Base-by-base conservation (phyloP, 2,329 filamentous ascomycete genomes). In the Cordyceps cateniannulata region DNA sequence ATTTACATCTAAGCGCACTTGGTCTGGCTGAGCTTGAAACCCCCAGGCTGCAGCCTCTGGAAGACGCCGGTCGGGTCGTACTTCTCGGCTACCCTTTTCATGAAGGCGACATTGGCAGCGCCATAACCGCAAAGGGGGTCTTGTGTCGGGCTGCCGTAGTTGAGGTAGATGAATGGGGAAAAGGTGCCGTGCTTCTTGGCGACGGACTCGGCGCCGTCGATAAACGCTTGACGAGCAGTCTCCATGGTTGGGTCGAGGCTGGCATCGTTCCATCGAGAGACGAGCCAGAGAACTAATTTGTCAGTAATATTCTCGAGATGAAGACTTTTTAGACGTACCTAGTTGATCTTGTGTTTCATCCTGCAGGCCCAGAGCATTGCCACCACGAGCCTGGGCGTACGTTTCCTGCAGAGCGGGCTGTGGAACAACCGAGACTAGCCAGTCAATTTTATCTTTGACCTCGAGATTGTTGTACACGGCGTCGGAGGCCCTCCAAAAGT, bases 131-230 rank as follows among this genome's bases (percentile, higher is more conserved):
- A 60, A 32, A 79, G 65, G 1, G 74, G 72, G 44, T 74, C 67
- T 62, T 79, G 76, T 22, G 66, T 69, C 35, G 66, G 62, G 25
- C 69, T 68, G 6, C 75, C 76, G 61, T 80, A 80, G 65, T 80
- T 79, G 56, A 79, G 69, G 64, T 78, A 79, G 29, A 66, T 48
- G 51, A 64, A 65, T 3, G 61, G 58, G 22, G 18, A 38, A 38
- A 60, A 62, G 3, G 58, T 58, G 32, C 42, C 50, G 44, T 65
- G 44, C 24, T 55, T 48, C 48, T 63, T 56, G 20, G 53, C 55
- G 27, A 61, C 59, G n/a, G 58, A 16, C 2, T 48, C 50, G 0
- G 62, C 44, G 5, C 54, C 58, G 12, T 45, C 32, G 22, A 65
- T 59, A 2, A 61, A 54, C 9, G 48, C 18, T 29, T 64, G 51